Evolutionary conservation across 2,329 filamentous ascomycete genomes (phyloP), one percentile per base, ranked within the genome.

Genomic region (Fusarium sp.): DNA sequence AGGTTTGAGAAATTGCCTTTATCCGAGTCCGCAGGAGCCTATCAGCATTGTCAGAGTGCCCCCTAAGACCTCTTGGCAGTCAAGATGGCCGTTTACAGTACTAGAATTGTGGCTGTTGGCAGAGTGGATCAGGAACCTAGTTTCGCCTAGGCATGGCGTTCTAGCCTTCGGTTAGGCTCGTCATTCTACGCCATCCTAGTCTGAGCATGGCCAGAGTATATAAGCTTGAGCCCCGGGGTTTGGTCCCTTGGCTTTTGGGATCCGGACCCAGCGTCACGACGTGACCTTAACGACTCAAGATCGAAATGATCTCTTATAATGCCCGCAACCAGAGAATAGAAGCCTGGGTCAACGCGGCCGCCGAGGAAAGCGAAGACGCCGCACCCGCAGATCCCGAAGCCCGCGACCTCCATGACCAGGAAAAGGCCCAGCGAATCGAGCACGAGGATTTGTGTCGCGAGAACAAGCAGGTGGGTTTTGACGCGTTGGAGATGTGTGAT

Each of bases 351-450:
- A 64, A 51, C 63, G 51, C 66, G 46, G 66, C 67, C 50, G 61
- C 69, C 28, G 71, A 72, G 46, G 72, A 74, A 42, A 74, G 66
- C 58, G 69, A 62, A 56, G 73, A 72, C 36, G 62, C 66, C 33
- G 53, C 68, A 22, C 73, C 71, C 20, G 63, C 58, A 36, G 73
- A 75, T 46, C 72, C 71, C 24, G 73, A 75, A 64, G 67, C 65
- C 54, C 73, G 73, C 58, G 73, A 75, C 66, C 46, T 75, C 44
- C 65, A 74, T 44, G 73, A 75, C 42, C 73, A 75, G 61, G 73
- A 75, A 71, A 75, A 75, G 53, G 73, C 73, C 53, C 73, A 75
- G 39, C 71, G 72, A 48, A 75, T 75, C 46, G 73, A 75, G 42
- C 73, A 75, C 43, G 73, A 75, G 49, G 73, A 75, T 63, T 52